These are phyloP conservation scores for Ichthyophonus hoferi DNA, from an alignment of 208 protist species.

Conservation along the genomic window DNA sequence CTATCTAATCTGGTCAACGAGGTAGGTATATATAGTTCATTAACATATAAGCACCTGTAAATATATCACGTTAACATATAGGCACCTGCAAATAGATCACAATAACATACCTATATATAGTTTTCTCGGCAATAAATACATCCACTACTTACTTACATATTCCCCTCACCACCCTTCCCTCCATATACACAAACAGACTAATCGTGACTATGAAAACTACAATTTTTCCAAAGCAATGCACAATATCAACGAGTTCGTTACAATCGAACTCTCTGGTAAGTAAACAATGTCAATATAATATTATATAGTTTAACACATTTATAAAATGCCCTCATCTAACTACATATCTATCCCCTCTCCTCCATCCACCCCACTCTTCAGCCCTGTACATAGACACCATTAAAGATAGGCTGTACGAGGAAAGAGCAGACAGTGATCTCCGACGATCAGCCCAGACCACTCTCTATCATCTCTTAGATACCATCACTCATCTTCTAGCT, in stretches of 20 bases:
- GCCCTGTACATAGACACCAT: conserved; percentile 70
- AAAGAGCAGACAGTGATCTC: background rate
- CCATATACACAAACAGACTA: background rate
- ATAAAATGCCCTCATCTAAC: background rate
- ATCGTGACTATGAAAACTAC: background rate
- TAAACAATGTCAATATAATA: no score
- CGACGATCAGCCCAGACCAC: conserved; percentile 19
- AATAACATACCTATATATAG: no score
- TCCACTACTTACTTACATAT: background rate
- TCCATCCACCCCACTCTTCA: conserved; percentile 4
- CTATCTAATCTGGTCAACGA: background rate
- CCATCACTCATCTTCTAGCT: background rate
- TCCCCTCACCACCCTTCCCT: background rate
- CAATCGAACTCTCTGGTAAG: background rate
- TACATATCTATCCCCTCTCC: background rate
- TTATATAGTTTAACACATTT: no score
- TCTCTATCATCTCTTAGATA: background rate
- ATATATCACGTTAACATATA: no score
- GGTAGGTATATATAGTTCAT: no score
- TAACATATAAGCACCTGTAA: no score
- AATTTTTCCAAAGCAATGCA: conserved; percentile 1
- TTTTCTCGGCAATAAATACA: no score
- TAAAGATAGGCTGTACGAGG: conserved; percentile 71
- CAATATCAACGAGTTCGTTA: conserved; percentile 8
- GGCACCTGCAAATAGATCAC: no score